phyloP scores from a whole-genome alignment of 2,329 filamentous ascomycete species.

The Aspergillus udagawae region DNA sequence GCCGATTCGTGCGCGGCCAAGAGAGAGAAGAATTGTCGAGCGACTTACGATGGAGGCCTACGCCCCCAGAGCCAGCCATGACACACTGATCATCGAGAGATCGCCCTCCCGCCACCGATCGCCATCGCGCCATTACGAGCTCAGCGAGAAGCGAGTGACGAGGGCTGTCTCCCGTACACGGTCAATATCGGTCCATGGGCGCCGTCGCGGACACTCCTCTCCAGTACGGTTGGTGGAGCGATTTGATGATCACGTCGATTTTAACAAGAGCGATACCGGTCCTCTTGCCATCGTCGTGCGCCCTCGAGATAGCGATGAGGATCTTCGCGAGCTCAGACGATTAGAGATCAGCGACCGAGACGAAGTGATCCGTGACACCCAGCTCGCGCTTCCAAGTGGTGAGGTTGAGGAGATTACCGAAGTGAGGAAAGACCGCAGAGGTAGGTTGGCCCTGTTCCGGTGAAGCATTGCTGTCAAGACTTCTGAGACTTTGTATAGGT shows the following conservation, averaged over 20 bases:
- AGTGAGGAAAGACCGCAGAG: constrained; percentile 88
- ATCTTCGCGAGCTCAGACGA: constrained; percentile 69
- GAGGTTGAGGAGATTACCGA: constrained; percentile 50
- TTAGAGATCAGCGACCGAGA: constrained; percentile 48
- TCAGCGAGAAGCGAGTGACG: constrained; percentile 24
- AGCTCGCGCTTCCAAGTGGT: constrained; percentile 33
- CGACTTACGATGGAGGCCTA: constrained; percentile 25
- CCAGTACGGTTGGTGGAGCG: constrained; percentile 34
- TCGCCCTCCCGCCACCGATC: constrained; percentile 24
- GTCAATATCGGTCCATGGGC: constrained; percentile 32
- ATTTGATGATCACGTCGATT: constrained; percentile 40
- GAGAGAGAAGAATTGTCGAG: constrained; percentile 21
- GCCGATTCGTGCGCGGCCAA: constrained; percentile 19
- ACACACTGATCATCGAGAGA: constrained; percentile 32
- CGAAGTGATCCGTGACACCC: constrained; percentile 29
- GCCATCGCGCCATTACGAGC: constrained; percentile 22
- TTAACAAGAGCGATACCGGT: constrained; percentile 39
- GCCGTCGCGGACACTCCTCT: constrained; percentile 32
- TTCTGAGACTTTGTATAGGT: constrained; percentile 42
- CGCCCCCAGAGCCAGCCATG: constrained; percentile 25
- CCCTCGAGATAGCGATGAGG: constrained; percentile 51
- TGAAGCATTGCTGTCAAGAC: constrained; percentile 14
- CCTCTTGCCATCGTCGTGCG: constrained; percentile 49
- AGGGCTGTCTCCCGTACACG: constrained; percentile 29
- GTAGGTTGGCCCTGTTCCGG: constrained; percentile 64